Evolutionary conservation across 805 yeast species (phyloP).

Genomic region (Saccharomycopsis fodiens): DNA sequence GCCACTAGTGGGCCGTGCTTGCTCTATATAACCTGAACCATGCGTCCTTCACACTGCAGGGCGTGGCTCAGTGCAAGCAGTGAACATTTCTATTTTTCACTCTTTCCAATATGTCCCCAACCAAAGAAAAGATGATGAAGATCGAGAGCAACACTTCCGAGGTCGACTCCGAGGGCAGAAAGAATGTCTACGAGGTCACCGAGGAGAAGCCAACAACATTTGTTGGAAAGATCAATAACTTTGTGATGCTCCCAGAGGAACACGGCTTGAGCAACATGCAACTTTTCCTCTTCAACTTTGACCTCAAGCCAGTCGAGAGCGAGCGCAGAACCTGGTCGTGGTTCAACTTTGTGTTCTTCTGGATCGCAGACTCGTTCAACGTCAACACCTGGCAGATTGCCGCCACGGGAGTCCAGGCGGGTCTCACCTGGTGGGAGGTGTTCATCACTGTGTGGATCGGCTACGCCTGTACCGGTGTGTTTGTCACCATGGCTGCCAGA

Average conservation of each 20-base stretch:
- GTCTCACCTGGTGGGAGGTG: constrained; percentile 85
- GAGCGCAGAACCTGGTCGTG: constrained; percentile 78
- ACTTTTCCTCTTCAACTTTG: constrained; percentile 64
- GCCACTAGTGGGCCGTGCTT: too few relatives aligned
- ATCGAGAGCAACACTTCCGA: background rate
- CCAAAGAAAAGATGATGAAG: background rate
- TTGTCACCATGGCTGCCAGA: constrained; percentile 65
- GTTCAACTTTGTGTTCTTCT: constrained; percentile 71
- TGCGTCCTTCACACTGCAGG: too few relatives aligned
- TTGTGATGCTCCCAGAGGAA: constrained; percentile 1
- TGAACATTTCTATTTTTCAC: too few relatives aligned
- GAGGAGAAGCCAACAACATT: background rate
- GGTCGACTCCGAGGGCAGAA: background rate
- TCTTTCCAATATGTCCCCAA: background rate
- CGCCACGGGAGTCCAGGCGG: constrained; percentile 71
- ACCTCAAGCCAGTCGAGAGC: constrained; percentile 70
- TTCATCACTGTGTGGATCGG: constrained; percentile 90
- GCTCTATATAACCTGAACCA: too few relatives aligned
- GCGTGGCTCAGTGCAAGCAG: too few relatives aligned
- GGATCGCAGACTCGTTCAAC: constrained; percentile 89
- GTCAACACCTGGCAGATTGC: constrained; percentile 91
- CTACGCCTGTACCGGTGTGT: constrained; percentile 58
- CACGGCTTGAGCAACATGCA: constrained; percentile 44
- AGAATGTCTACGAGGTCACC: background rate
- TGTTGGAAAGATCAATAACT: constrained; percentile 5